Base-by-base conservation (phyloP, 805 yeast genomes). In the Hanseniaspora jakobsenii region DNA sequence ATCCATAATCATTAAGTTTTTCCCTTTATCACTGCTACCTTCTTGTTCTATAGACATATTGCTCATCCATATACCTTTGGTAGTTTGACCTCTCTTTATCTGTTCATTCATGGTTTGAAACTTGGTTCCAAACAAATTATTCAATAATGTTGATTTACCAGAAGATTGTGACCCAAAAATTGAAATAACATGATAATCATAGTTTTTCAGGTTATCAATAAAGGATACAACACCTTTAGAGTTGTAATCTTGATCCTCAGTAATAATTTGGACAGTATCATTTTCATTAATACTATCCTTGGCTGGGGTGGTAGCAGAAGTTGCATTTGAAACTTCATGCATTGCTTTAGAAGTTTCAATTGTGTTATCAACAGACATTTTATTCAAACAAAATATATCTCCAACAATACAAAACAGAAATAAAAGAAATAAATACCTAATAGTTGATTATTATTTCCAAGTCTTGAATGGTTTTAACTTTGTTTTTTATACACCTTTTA, bases 91-190 rank as follows among this genome's bases (percentile, higher is more conserved):
- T 53, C 97, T 75, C 48, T 70, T 71, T 12, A 57, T 50, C 13
- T 70, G 61, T 50, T 85, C 95, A 62, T 84, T 82, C 98, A 91
- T 91, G 18, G 89, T 94, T 54, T 83, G 95, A 58, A 91, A 91
- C 34, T 71, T 63, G 8, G 97, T 91, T 50, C 81, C 81, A 65
- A 91, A 91, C 47, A 91, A 63, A 35, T 76, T 74, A 63, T 91
- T 91, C 54, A 91, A 69, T 48, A 91, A 69, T 1, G 98, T 91
- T 2, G 95, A 85, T 62, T 91, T 91, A 44, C 98, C 98, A 4
- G 96, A 86, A 3, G 94, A 81, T 59, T 91, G 98, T 1, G 95
- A 85, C 4, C 98, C 98, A 67, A 91, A 91, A 30, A 91, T 98
- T 0, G 97, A 79, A 3, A 91, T 83, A 16, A 91, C 77, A 60